These are phyloP conservation scores for Cryptococcus neoformans DNA, from an alignment of 1,284 basidiomycete genomes.

Conservation along the genomic window DNA sequence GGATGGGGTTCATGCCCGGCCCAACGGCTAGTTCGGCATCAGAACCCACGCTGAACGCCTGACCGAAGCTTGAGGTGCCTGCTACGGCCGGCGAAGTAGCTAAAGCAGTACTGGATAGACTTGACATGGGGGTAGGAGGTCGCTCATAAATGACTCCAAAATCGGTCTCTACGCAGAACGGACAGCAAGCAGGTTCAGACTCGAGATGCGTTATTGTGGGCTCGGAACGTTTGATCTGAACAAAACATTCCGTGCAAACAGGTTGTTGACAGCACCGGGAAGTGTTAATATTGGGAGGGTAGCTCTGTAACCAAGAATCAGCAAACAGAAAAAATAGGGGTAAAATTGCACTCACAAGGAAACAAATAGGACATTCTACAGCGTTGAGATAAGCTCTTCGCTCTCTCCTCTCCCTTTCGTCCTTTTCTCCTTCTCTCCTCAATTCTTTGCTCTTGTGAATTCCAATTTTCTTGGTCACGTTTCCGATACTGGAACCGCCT, in stretches of 20 bases:
- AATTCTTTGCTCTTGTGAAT: conserved; percentile 17
- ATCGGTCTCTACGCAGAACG: conserved; percentile 94
- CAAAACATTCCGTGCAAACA: conserved; percentile 99
- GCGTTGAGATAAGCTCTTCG: conserved; percentile 77
- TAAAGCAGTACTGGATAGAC: conserved; percentile 21
- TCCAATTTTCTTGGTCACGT: conserved; percentile 30
- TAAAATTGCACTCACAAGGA: conserved; percentile 61
- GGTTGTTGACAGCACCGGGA: conserved; percentile 97
- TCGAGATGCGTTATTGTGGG: conserved; percentile 86
- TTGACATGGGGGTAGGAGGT: conserved; percentile 49
- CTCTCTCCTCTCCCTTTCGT: conserved; percentile 61
- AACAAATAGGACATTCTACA: conserved; percentile 99
- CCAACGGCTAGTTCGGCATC: conserved; percentile 29
- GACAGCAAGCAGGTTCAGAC: conserved; percentile 92
- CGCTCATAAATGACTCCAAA: conserved; percentile 91
- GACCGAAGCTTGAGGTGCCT: conserved; percentile 51
- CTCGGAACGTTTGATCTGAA: conserved; percentile 95
- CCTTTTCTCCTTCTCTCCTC: conserved; percentile 24
- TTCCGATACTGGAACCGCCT: conserved; percentile 15
- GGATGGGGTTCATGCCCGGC: conserved; percentile 34
- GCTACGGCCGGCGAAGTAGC: conserved; percentile 57
- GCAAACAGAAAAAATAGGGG: neutral
- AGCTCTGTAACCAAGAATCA: conserved; percentile 52
- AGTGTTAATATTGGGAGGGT: conserved; percentile 91
- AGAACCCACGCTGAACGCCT: conserved; percentile 25